Conservation (phyloP, 257 asterid species). For the Petrea volubilis region DNA sequence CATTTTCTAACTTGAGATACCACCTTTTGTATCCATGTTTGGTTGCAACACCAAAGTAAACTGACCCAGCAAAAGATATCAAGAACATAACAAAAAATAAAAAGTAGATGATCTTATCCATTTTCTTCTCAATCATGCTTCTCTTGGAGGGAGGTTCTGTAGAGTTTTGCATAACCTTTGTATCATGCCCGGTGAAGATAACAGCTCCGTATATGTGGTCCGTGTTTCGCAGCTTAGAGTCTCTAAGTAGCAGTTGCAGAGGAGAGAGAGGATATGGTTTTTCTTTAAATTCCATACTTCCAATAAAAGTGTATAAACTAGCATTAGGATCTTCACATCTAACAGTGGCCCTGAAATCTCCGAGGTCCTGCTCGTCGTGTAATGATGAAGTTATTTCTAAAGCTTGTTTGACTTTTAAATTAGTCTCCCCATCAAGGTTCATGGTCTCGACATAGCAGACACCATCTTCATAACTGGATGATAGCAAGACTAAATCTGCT, state of each 20-base stretch:
- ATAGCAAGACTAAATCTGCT: slow-evolving; percentile 80
- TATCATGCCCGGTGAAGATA: slow-evolving; percentile 87
- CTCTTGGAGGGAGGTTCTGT: slow-evolving; percentile 93
- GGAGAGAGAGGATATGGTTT: slow-evolving; percentile 76
- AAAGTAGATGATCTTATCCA: slow-evolving; percentile 83
- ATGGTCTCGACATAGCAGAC: slow-evolving; percentile 93
- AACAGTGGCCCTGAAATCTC: slow-evolving; percentile 59
- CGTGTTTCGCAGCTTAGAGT: slow-evolving; percentile 80
- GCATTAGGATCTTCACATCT: slow-evolving; percentile 97
- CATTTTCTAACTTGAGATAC: slow-evolving; percentile 61
- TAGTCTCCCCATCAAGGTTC: slow-evolving; percentile 96
- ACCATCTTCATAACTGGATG: slow-evolving; percentile 84
- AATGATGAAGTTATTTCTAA: slow-evolving; percentile 63
- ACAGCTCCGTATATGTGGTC: slow-evolving; percentile 82
- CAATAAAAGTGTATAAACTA: slow-evolving; percentile 71
- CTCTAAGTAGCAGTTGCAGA: slow-evolving; percentile 80
- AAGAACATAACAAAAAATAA: slow-evolving; percentile 66
- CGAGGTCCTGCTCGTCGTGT: slow-evolving; percentile 44
- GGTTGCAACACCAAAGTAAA: slow-evolving; percentile 75
- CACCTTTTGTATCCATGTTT: slow-evolving; percentile 61
- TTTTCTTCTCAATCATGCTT: slow-evolving; percentile 82
- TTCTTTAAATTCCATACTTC: slow-evolving; percentile 67
- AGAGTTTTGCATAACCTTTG: slow-evolving; percentile 89
- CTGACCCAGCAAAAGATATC: slow-evolving; percentile 64
- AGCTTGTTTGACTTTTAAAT: slow-evolving; percentile 82